phyloP scores from a whole-genome alignment of 495 filamentous ascomycete species.

The Niebla homalea region DNA sequence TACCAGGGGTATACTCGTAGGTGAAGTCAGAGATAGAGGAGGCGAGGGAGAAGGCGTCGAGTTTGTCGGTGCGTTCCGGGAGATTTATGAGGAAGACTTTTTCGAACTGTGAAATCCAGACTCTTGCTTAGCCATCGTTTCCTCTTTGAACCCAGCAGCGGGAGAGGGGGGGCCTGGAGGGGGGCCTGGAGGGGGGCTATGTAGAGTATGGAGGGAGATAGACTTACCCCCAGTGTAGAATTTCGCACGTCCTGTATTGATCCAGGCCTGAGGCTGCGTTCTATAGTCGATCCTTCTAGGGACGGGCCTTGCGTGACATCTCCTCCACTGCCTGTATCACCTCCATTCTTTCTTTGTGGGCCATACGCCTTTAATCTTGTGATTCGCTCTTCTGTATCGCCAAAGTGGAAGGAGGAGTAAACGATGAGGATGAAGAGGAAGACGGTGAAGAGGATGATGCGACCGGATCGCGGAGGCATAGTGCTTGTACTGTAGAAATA shows the following conservation, averaged over 20 bases:
- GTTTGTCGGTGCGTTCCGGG: constrained; percentile 45
- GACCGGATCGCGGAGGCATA: neutral
- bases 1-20: constrained; percentile 42
- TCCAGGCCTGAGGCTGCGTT: constrained; percentile 19
- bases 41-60: constrained; percentile 43
- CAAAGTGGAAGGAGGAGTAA: constrained; percentile 2
- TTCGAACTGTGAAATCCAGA: constrained; percentile 31
- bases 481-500: too few relatives aligned
- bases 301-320: neutral
- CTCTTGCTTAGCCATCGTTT: neutral
- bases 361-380: neutral
- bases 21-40: constrained; percentile 38
- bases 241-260: constrained; percentile 16
- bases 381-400: neutral
- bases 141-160: constrained; percentile 8
- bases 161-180: neutral
- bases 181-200: too few relatives aligned
- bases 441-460: neutral
- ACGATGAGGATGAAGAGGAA: constrained; percentile 1
- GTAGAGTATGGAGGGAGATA: constrained; percentile 1
- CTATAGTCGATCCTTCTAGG: neutral
- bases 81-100: constrained; percentile 51
- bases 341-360: neutral
- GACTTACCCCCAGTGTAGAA: constrained; percentile 12
- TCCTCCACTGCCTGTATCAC: neutral